Conservation (phyloP, 495 filamentous ascomycete species). For the Penicillium riverlandense region DNA sequence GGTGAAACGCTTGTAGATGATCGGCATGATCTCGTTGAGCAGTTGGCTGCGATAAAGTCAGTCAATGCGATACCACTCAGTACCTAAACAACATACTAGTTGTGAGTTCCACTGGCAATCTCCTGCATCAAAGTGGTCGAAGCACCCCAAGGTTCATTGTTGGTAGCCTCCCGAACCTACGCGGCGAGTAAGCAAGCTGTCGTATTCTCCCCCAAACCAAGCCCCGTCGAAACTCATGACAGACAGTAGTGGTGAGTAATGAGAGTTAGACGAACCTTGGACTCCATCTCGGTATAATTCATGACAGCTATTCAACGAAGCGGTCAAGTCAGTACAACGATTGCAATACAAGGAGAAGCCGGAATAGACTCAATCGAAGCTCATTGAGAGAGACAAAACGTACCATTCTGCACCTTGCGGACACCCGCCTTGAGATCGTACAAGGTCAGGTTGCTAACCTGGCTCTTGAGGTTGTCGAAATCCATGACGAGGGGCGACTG, state of each 20-base stretch:
- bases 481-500: constrained; percentile 56
- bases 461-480: constrained; percentile 74
- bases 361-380: constrained; percentile 1
- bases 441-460: constrained; percentile 87
- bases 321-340: constrained; percentile 9
- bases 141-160: constrained; percentile 96
- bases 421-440: constrained; percentile 98
- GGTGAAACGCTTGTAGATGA: constrained; percentile 99
- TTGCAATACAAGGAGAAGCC: constrained; percentile 6
- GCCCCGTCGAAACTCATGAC: background rate
- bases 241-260: background rate
- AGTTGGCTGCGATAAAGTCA: constrained; percentile 58
- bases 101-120: constrained; percentile 95
- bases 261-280: constrained; percentile 60
- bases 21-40: constrained; percentile 98
- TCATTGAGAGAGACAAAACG: constrained; percentile 6
- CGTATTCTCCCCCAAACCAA: background rate
- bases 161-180: constrained; percentile 91
- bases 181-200: constrained; percentile 13
- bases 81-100: constrained; percentile 66
- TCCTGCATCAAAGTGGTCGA: constrained; percentile 91
- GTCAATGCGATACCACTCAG: constrained; percentile 6
- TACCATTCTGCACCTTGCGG: constrained; percentile 98
- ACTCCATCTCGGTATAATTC: constrained; percentile 99
- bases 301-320: constrained; percentile 65